phyloP scores from a whole-genome alignment of 768 basidiomycete species.

The Lactarius hatsudake region DNA sequence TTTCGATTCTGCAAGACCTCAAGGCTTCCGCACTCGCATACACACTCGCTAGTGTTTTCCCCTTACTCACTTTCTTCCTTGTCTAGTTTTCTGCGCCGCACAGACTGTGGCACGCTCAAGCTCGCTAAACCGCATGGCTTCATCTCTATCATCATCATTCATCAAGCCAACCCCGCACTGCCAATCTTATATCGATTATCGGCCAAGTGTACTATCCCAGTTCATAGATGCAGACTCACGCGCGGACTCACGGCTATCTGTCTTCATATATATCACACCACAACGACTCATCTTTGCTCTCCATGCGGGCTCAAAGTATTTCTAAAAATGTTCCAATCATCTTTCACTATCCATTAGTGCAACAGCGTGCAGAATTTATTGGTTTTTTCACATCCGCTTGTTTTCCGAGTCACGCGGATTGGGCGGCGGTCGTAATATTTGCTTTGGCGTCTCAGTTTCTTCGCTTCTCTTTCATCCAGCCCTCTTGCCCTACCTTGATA shows the following conservation, averaged over 20 bases:
- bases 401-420: not conserved
- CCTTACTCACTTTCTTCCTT: not conserved
- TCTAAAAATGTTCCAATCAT: conserved; percentile 6
- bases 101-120: not conserved
- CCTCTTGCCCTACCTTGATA: not conserved
- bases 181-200: conserved; percentile 18
- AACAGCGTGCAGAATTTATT: not conserved
- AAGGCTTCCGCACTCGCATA: not conserved
- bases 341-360: not conserved
- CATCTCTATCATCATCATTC: conserved; percentile 4
- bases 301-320: conserved; percentile 6
- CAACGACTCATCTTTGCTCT: not conserved
- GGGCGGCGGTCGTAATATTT: not conserved
- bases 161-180: conserved; percentile 5
- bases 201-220: conserved; percentile 19
- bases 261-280: conserved; percentile 16
- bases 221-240: conserved; percentile 14
- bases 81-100: not conserved
- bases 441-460: not conserved
- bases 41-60: not conserved
- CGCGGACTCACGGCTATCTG: conserved; percentile 18
- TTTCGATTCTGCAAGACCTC: not conserved
- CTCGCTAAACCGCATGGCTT: not conserved
- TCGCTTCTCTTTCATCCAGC: not conserved
- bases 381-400: not conserved